Evolutionary conservation across 2,329 filamentous ascomycete species (phyloP).

Genomic region (Curvularia sp.): DNA sequence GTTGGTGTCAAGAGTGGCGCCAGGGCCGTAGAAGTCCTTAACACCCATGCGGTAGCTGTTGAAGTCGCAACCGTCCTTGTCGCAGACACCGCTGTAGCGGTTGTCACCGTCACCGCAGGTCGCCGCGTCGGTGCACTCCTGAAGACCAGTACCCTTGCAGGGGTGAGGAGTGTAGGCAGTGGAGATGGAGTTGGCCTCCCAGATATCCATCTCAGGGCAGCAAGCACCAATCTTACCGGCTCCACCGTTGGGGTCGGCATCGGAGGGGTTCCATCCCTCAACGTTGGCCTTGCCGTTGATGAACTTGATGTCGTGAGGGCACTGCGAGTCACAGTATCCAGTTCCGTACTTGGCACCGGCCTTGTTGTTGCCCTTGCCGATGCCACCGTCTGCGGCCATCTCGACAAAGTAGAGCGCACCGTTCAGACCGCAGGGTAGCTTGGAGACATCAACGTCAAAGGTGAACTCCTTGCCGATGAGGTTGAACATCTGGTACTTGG

Average conservation of each 20-base stretch:
- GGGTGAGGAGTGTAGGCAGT: conserved; percentile 71
- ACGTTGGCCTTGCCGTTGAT: conserved; percentile 63
- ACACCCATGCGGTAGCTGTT: conserved; percentile 69
- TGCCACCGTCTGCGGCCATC: conserved; percentile 66
- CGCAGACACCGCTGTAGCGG: conserved; percentile 69
- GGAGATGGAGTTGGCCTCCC: conserved; percentile 73
- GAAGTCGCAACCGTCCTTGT: conserved; percentile 73
- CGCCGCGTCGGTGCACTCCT: conserved; percentile 59
- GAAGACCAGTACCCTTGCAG: conserved; percentile 61
- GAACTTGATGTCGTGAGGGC: conserved; percentile 61
- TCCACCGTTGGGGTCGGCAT: conserved; percentile 63
- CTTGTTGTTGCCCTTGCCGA: conserved; percentile 59
- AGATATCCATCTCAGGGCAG: conserved; percentile 74
- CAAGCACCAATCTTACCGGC: conserved; percentile 65
- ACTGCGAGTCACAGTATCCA: conserved; percentile 55
- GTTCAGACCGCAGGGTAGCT: conserved; percentile 73
- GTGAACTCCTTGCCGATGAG: conserved; percentile 53
- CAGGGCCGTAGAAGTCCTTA: conserved; percentile 67
- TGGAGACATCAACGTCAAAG: conserved; percentile 61
- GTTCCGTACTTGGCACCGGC: conserved; percentile 66
- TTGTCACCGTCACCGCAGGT: conserved; percentile 52
- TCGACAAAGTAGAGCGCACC: conserved; percentile 62
- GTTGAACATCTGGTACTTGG: conserved; percentile 54
- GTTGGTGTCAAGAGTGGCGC: conserved; percentile 56
- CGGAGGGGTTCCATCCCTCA: conserved; percentile 61